Conservation (phyloP, 805 yeast genomes). For the Candida ficus region DNA sequence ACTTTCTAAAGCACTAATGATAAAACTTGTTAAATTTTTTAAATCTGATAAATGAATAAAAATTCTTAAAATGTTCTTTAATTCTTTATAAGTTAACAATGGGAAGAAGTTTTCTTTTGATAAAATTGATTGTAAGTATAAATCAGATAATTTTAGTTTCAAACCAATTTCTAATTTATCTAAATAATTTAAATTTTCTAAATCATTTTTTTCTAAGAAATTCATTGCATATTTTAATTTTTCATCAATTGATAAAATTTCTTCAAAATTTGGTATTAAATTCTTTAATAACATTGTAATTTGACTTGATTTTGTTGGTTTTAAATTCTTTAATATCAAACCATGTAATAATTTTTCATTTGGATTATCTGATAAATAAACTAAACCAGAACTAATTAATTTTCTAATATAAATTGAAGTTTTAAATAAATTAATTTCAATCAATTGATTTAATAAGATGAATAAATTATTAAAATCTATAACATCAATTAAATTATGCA, state of each 20-base stretch:
- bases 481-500: conserved; percentile 31
- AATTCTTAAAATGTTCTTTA: conserved; percentile 16
- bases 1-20: conserved; percentile 16
- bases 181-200: conserved; percentile 20
- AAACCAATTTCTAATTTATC: conserved; percentile 23
- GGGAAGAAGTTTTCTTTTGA: conserved; percentile 30
- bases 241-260: conserved; percentile 12
- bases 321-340: conserved; percentile 51
- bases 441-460: conserved; percentile 37
- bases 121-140: conserved; percentile 23
- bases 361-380: conserved; percentile 52
- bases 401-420: conserved; percentile 62
- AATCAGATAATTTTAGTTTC: conserved; percentile 30
- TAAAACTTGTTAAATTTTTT: conserved; percentile 21
- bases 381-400: conserved; percentile 80
- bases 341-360: conserved; percentile 51
- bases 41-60: conserved; percentile 17
- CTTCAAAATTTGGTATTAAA: conserved; percentile 23
- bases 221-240: conserved; percentile 24
- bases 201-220: conserved; percentile 28
- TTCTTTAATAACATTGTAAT: conserved; percentile 50
- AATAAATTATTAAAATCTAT: conserved; percentile 34
- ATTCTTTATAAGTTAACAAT: conserved; percentile 32
- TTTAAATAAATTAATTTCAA: conserved; percentile 40
- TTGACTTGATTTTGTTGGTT: conserved; percentile 47